Evolutionary conservation across 2,329 filamentous ascomycete species (phyloP), one percentile per base, ranked within the genome.

Genomic region (Byssoonygena ceratinophila): DNA sequence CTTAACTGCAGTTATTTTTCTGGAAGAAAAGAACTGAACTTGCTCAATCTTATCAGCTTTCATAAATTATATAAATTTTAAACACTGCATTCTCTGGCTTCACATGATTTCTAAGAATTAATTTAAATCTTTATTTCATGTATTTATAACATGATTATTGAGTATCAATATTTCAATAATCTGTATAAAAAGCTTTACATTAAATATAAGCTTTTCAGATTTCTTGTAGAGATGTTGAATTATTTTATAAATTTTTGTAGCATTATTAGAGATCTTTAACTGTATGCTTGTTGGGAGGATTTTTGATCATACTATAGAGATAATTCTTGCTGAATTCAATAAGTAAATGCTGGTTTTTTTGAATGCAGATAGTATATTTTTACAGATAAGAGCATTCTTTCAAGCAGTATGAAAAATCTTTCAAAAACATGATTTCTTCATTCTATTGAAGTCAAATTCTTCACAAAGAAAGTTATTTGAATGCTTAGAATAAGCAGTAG

Each of bases 291-390:
- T 23, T 23, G 36, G 27, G 4, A 5, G 27, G 9, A 29, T 29
- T 9, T 29, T 4, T 29, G 27, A n/a, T n/a, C n/a, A n/a, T n/a
- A n/a, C n/a, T n/a, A n/a, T n/a, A n/a, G n/a, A 29, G 27, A 34
- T 11, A 32, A 27, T 41, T 34, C 8, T 27, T 23, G 0, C 27
- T n/a, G 7, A 16, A 32, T 51, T 18, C 6, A 51, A 20, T 2
- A 22, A 22, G 25, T 54, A 7, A 27, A 54, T 46, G 2, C 20
- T 34, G 27, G 36, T 32, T 3, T 34, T 20, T 18, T 12, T 12
- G 32, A 54, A 52, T 3, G 2, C 20, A 20, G 34, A n/a, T 12
- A 1, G 12, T 16, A 54, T 54, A 52, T 54, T 54, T 36, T 47
- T 7, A 2, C 14, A 4, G 12, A 16, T 55, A 14, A 49, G 1